phyloP scores from a whole-genome alignment of 768 basidiomycete genomes.

The Suillus luteus region DNA sequence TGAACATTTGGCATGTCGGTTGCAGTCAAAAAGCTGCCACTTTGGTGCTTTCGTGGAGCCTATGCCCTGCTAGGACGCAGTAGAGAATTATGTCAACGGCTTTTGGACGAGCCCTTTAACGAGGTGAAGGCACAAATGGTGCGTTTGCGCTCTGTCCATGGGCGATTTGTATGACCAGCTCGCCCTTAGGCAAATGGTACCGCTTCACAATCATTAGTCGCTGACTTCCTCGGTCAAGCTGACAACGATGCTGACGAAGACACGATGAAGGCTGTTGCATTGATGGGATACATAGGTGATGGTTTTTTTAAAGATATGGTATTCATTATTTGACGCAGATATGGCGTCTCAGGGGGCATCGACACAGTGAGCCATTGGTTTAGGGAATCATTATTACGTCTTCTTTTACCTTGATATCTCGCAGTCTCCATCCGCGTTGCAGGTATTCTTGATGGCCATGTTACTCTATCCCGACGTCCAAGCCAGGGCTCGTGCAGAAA shows the following conservation, averaged over 20 bases:
- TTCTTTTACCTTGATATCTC: slow-evolving; percentile 25
- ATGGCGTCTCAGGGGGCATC: background rate
- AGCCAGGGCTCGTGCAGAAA: slow-evolving; percentile 26
- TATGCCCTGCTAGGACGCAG: background rate
- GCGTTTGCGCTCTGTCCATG: background rate
- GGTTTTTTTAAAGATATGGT: too few species aligned
- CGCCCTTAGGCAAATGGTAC: slow-evolving; percentile 1
- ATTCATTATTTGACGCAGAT: background rate
- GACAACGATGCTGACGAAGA: background rate
- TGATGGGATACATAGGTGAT: slow-evolving; percentile 1
- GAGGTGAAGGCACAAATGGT: slow-evolving; percentile 1
- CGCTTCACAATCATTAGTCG: background rate
- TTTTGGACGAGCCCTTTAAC: background rate
- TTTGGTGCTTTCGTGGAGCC: slow-evolving; percentile 5
- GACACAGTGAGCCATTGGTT: background rate
- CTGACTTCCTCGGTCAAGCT: slow-evolving; percentile 3
- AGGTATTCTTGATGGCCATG: slow-evolving; percentile 32
- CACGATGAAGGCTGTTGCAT: slow-evolving; percentile 2
- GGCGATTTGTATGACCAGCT: background rate
- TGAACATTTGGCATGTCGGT: background rate
- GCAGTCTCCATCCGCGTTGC: slow-evolving; percentile 22
- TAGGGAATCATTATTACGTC: slow-evolving; percentile 23
- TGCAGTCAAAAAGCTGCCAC: background rate
- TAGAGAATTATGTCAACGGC: background rate
- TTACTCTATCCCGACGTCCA: slow-evolving; percentile 32